Evolutionary conservation across 768 basidiomycete genomes (phyloP).

Genomic region (Butyriboletus loyo): DNA sequence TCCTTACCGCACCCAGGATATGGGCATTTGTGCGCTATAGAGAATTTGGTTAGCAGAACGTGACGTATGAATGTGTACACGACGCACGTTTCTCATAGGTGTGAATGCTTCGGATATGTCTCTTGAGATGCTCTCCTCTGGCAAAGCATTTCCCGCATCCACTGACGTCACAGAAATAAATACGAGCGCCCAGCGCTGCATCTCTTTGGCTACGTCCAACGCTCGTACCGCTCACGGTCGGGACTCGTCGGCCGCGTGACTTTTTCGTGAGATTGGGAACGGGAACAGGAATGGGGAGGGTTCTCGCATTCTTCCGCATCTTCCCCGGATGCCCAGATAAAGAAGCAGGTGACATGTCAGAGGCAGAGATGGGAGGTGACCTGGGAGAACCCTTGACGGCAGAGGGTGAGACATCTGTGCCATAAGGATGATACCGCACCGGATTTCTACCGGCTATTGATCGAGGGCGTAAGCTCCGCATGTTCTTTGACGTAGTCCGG

Average conservation of each 20-base stretch:
- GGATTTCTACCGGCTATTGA: conserved; percentile 31
- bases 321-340: conserved; percentile 25
- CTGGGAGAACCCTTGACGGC: conserved; percentile 29
- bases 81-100: conserved; percentile 87
- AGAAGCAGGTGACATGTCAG: conserved; percentile 27
- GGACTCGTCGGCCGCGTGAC: conserved; percentile 64
- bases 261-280: conserved; percentile 71
- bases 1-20: conserved; percentile 78
- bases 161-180: conserved; percentile 73
- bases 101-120: conserved; percentile 86
- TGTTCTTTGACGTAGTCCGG: conserved; percentile 37
- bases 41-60: conserved; percentile 6
- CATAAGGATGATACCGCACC: conserved; percentile 34
- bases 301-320: conserved; percentile 36
- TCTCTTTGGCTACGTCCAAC: conserved; percentile 31
- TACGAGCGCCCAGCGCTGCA: conserved; percentile 41
- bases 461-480: conserved; percentile 36
- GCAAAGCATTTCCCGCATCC: conserved; percentile 89
- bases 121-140: conserved; percentile 85
- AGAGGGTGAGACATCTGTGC: conserved; percentile 27
- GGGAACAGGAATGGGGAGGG: conserved; percentile 55
- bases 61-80: conserved; percentile 2
- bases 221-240: conserved; percentile 42
- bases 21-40: conserved; percentile 74
- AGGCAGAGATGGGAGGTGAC: conserved; percentile 31